Percentiles rank a stretch among this genome's conserved stretches.
Conservation (phyloP, 2,329 filamentous ascomycete species). For the Talaromyces marneffei region DNA sequence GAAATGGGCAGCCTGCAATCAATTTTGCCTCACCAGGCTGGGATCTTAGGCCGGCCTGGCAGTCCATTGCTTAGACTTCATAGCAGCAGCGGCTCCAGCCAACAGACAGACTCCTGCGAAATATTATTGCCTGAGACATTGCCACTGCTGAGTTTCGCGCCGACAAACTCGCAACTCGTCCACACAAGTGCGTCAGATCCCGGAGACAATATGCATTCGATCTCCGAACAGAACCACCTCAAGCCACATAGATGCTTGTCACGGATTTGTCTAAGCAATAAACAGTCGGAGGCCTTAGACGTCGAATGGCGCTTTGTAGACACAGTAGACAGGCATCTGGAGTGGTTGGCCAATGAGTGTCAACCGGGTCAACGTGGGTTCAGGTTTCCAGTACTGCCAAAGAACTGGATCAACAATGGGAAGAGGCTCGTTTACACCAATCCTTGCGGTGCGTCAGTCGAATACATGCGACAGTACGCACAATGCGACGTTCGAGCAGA, state of each 20-base stretch:
- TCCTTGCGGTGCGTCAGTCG: conserved; percentile 29
- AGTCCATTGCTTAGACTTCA: conserved; percentile 29
- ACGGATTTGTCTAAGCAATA: too few species aligned
- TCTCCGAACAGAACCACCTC: not conserved
- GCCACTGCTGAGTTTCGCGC: too few species aligned
- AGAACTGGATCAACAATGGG: conserved; percentile 38
- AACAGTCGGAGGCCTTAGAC: conserved; percentile 20
- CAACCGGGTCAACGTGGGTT: conserved; percentile 36
- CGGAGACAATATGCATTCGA: not conserved
- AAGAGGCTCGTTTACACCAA: conserved; percentile 39
- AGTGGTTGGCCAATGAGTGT: conserved; percentile 35
- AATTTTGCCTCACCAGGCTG: conserved; percentile 14
- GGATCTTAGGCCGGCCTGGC: conserved; percentile 30
- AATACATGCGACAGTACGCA: conserved; percentile 28
- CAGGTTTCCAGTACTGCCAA: conserved; percentile 36
- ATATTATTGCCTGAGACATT: not conserved
- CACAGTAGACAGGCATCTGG: conserved; percentile 31
- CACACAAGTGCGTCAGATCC: not conserved
- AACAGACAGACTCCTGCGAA: not conserved
- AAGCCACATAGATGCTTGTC: not conserved
- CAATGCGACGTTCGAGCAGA: not conserved
- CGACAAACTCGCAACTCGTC: not conserved
- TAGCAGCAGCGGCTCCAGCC: conserved; percentile 12
- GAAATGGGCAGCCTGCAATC: conserved; percentile 24
- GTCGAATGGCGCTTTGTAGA: conserved; percentile 34